Evolutionary conservation across 2,329 filamentous ascomycete genomes (phyloP), one percentile per base, ranked within the genome.

Genomic region (Penicillium sp.): DNA sequence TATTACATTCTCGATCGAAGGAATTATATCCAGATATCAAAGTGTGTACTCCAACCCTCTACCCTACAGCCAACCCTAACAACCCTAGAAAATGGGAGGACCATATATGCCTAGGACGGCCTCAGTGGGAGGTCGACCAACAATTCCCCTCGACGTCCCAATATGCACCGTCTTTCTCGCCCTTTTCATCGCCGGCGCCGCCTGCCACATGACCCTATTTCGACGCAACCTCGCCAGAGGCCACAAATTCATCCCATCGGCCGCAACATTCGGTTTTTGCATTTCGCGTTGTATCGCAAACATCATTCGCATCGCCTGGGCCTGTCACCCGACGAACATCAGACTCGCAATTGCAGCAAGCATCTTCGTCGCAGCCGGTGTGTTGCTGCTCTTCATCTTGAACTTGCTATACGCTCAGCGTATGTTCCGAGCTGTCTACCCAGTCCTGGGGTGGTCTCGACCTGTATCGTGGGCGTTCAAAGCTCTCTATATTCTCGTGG

Each of bases 321-420:
- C 87, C 8, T 72, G 66, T 32, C 65, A 72, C 57, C 73, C 64
- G 50, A 61, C 42, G 11, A 80, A 82, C 58, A 64, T 81, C 34
- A 67, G 64, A 10, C 67, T 86, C 5, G 80, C 77, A 3, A 82
- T 85, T 47, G 82, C 82, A 0, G 84, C 89, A 4, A 79, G 80
- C 61, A 82, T 94, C 67, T 86, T 94, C 65, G 83, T 90, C 55
- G 84, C 86, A 43, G 86, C 88, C 0, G 90, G 90, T 40, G 85
- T 92, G 16, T 70, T 95, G 34, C 73, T 95, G 8, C 77, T 95
- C 26, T 93, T 89, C 72, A 75, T 93, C 65, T 77, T 91, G 73
- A 94, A 96, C 74, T 75, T 95, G 40, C 76, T 94, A 66, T 89
- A 92, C 68, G 76, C 87, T 0, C 89, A 91, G 73, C 85, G 91